Evolutionary conservation across 1,284 basidiomycete genomes (phyloP), one percentile per base, ranked within the genome.

Genomic region (Sanghuangporus sanghuang): DNA sequence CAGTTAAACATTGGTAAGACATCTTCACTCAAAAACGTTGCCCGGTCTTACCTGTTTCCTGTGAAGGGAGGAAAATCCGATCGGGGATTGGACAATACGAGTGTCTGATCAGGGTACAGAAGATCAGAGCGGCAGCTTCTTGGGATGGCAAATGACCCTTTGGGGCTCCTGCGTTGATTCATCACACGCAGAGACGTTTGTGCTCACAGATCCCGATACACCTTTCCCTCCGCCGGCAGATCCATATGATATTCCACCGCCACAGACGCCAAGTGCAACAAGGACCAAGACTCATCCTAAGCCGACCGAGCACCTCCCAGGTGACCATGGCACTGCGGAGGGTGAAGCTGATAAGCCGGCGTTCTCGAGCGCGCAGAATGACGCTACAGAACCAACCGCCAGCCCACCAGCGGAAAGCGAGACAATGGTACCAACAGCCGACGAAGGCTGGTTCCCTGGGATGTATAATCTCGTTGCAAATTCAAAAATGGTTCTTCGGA

Each of bases 1-100:
- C 89, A 27, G 86, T 99, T 63, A 99, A 99, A 76, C 97, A 99
- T 74, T 99, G 97, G 97, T 95, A 65, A 71, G 87, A 11, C 38
- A 18, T 23, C 32, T 50, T 8, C 56, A 68, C 12, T 40, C 39
- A 39, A 36, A 62, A 16, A 18, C 35, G 35, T 38, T 54, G 14
- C 27, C 27, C 35, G 18, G 4, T 38, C 12, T 36, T 16, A 54
- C 18, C 9, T 38, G 32, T 54, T 38, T 23, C 68, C 35, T 59
- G 60, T 44, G 50, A 68, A 96, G 94, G 95, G 95, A 91, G 56
- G 97, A 99, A 77, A 82, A 92, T 71, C 92, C 96, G 0, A 74
- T 95, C n/a, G 97, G 97, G 14, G 84, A 87, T 6, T 99, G 97
- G 97, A 93, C 85, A 1, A 84, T 99, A 63, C 86, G 78, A 44